Evolutionary conservation across 73 alveolate species (phyloP).

Genomic region (Tetrahymena elliotti): DNA sequence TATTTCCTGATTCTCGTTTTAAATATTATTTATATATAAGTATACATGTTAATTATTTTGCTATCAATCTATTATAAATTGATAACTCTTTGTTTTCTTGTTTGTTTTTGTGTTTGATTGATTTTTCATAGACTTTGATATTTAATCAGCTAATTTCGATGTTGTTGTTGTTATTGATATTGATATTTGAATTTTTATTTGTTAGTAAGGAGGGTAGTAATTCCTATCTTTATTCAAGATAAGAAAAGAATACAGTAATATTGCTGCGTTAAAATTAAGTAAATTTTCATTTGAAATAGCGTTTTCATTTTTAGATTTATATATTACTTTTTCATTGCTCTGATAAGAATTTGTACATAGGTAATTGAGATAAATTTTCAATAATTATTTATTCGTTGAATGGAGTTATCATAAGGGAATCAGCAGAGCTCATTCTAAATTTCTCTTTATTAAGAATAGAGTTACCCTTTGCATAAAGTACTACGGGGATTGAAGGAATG

Average conservation of each 20-base stretch:
- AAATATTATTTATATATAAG: too few species aligned
- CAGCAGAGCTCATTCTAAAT: not conserved
- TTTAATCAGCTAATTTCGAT: not conserved
- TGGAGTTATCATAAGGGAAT: not conserved
- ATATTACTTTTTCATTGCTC: not conserved
- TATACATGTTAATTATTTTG: too few species aligned
- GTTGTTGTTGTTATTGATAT: too few species aligned
- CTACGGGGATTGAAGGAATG: not conserved
- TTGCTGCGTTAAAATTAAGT: not conserved
- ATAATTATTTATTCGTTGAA: not conserved
- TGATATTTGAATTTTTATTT: too few species aligned
- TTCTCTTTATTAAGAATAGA: not conserved
- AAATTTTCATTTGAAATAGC: too few species aligned
- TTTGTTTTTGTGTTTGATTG: not conserved
- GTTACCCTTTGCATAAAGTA: not conserved
- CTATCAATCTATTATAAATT: not conserved
- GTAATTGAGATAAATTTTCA: not conserved
- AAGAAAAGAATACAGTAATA: not conserved
- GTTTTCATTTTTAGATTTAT: not conserved
- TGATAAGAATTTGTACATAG: not conserved
- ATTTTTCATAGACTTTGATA: not conserved
- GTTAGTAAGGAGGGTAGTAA: not conserved
- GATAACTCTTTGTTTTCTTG: not conserved
- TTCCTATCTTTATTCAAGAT: not conserved
- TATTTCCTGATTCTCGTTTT: too few species aligned